phyloP scores from a whole-genome alignment of 768 basidiomycete genomes.

The Rhizopogon salebrosus region DNA sequence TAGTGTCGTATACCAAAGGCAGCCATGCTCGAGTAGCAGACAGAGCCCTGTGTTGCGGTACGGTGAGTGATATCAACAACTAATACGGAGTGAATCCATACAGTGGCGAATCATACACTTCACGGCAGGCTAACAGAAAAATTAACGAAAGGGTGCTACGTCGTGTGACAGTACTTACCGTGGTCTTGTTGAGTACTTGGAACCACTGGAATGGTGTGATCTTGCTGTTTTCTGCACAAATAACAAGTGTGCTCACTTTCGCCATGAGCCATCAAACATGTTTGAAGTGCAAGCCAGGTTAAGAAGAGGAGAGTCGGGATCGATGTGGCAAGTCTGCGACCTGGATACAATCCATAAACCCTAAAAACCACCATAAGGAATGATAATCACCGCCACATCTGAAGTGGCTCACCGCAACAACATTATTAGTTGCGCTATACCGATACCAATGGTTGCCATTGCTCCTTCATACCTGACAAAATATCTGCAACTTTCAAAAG shows the following conservation, averaged over 20 bases:
- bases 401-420: background rate
- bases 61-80: background rate
- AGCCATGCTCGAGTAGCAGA: slow-evolving; percentile 33
- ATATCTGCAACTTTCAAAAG: slow-evolving; percentile 14
- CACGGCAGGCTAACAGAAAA: background rate
- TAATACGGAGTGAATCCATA: background rate
- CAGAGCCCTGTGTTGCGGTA: background rate
- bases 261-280: background rate
- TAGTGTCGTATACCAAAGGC: slow-evolving; percentile 44
- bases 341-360: background rate
- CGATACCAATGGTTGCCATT: background rate
- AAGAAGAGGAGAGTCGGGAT: background rate
- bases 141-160: background rate
- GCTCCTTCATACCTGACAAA: background rate
- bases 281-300: background rate
- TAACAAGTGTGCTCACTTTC: background rate
- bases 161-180: background rate
- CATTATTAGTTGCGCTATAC: background rate
- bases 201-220: background rate
- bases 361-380: background rate
- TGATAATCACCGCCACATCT: background rate
- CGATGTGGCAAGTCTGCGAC: background rate
- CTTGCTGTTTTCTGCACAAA: background rate
- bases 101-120: background rate
- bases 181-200: background rate